Evolutionary conservation across 352 stramenopile genomes (phyloP).

Genomic region (Globisporangium cederbergense): DNA sequence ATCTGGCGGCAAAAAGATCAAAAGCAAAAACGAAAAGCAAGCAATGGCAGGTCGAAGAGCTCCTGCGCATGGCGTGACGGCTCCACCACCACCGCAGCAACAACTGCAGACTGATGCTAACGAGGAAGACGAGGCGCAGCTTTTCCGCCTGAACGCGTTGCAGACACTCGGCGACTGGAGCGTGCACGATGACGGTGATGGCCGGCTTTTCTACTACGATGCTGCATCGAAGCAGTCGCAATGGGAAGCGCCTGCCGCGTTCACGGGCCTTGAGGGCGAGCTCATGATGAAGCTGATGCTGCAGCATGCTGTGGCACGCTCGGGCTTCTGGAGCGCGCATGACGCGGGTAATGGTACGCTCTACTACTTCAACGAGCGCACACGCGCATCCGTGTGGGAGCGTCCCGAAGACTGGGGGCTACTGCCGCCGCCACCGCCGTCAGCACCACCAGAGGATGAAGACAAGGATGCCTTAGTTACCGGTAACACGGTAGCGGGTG

Average conservation of each 20-base stretch:
- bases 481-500: background rate
- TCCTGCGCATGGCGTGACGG: conserved; percentile 3
- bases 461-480: background rate
- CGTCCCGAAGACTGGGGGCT: conserved; percentile 57
- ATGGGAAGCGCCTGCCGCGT: conserved; percentile 51
- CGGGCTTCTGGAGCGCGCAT: conserved; percentile 65
- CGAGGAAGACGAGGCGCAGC: conserved; percentile 4
- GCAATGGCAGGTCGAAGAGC: background rate
- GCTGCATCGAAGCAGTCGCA: conserved; percentile 37
- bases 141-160: conserved; percentile 49
- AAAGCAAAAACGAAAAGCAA: background rate
- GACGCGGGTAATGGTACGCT: conserved; percentile 65
- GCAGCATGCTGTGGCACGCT: conserved; percentile 59
- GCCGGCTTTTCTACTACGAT: conserved; percentile 79
- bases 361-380: conserved; percentile 82
- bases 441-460: conserved; percentile 15
- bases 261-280: conserved; percentile 51
- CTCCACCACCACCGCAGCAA: conserved; percentile 8
- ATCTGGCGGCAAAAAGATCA: background rate
- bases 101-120: conserved; percentile 21
- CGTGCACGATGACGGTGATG: conserved; percentile 70
- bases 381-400: conserved; percentile 66
- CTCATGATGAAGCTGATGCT: conserved; percentile 88
- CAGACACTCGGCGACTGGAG: conserved; percentile 60
- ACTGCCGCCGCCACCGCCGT: conserved; percentile 25